Base-by-base conservation (phyloP, 2,329 filamentous ascomycete genomes). In the Colletotrichum salicis region DNA sequence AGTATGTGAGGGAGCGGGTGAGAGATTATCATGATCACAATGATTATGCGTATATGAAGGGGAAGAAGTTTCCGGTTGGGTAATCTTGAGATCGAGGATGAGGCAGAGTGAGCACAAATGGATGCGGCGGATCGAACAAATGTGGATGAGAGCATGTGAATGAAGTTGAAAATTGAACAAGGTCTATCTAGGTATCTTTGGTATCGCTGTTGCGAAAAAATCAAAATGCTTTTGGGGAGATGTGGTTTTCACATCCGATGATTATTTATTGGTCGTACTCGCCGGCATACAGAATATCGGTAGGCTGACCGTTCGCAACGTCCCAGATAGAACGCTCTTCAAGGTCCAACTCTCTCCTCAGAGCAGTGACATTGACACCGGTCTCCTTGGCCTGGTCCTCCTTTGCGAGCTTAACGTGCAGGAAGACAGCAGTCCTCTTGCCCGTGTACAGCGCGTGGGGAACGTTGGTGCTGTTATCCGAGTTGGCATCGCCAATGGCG, bases 401-500 rank as follows among this genome's bases (percentile, higher is more conserved):
- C 0, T 80, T 79, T 58, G 82, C 84, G 19, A 87, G 77, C 75
- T 82, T 79, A 13, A 86, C 85, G 74, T 91, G 89, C 5, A 89
- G 70, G 60, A 80, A 89, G 1, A 91, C 88, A 5, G 87, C 89
- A 0, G 88, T 82, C 35, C 84, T 79, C 83, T 91, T 91, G 3
- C 89, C 89, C 13, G 82, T 87, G 76, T 83, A 91, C 75, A 91
- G 84, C 0, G 90, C 89, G 73, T 91, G 89, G 0, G 88, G 88
- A 0, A 91, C 85, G 73, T 91, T 91, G 3, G 88, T 90, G 10
- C 83, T 81, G n/a, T 86, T 86, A 64, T 91, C 89, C 37, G 84
- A 85, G 78, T 91, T 91, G 13, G 86, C 86, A 73, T 91, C 89
- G 0, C 90, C 89, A 24, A 91, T 78, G 5, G 87, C 89, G 74